Evolutionary conservation across 768 basidiomycete species (phyloP).

Genomic region (Podaxis sp.): DNA sequence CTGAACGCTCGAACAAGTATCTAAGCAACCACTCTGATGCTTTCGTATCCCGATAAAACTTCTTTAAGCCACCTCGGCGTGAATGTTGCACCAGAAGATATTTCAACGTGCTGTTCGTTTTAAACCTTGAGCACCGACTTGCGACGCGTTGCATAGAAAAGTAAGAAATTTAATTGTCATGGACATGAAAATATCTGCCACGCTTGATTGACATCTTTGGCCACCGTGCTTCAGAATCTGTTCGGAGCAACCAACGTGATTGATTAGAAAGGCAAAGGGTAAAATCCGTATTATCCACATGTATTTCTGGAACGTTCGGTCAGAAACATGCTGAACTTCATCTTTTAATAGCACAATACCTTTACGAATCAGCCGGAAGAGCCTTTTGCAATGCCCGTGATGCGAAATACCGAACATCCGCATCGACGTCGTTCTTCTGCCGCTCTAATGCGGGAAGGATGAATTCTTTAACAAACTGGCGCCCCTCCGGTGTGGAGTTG

Average conservation of each 20-base stretch:
- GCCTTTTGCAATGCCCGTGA: conserved; percentile 71
- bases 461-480: conserved; percentile 67
- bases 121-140: too few relatives aligned
- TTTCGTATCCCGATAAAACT: neutral
- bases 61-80: neutral
- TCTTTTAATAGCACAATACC: neutral
- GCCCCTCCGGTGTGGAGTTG: conserved; percentile 63
- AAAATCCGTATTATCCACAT: conserved; percentile 1
- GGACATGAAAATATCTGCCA: neutral
- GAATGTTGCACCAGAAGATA: too few relatives aligned
- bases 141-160: neutral
- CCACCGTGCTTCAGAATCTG: neutral
- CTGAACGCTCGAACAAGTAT: neutral
- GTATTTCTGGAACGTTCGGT: neutral
- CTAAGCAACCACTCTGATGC: neutral
- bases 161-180: neutral
- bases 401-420: conserved; percentile 96
- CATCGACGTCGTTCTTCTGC: conserved; percentile 85
- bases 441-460: conserved; percentile 84
- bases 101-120: too few relatives aligned
- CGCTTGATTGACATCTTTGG: neutral
- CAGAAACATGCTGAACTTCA: neutral
- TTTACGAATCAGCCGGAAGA: conserved; percentile 13
- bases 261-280: neutral
- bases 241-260: neutral